These are phyloP conservation scores for Penicillium psychrofluorescens DNA, from an alignment of 495 filamentous ascomycete genomes.

Conservation along the genomic window DNA sequence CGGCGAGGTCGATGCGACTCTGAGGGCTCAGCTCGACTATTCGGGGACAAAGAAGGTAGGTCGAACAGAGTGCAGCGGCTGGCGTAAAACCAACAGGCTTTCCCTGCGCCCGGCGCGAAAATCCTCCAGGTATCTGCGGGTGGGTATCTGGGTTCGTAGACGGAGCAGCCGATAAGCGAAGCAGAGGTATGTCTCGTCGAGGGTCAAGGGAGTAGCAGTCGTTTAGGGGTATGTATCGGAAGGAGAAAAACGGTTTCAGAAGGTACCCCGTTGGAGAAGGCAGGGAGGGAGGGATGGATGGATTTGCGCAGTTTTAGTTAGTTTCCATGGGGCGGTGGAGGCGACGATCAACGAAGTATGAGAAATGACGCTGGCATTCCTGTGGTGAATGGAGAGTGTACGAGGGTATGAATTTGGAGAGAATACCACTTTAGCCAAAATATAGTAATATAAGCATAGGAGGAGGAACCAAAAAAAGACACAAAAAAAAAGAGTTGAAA, in stretches of 20 bases:
- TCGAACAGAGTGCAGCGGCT: too few species aligned
- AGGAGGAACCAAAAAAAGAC: background rate
- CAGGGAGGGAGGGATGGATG: slow-evolving; percentile 11
- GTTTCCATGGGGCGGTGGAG: slow-evolving; percentile 7
- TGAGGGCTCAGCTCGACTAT: too few species aligned
- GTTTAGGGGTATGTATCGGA: background rate
- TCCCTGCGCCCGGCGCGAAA: too few species aligned
- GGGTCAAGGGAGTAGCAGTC: too few species aligned
- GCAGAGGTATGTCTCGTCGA: too few species aligned
- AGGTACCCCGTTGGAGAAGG: slow-evolving; percentile 9
- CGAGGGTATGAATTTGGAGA: too few species aligned
- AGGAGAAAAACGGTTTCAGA: slow-evolving; percentile 2
- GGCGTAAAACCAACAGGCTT: too few species aligned
- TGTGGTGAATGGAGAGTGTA: background rate
- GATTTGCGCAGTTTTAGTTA: background rate
- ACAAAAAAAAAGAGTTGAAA: background rate
- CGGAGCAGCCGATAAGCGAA: too few species aligned
- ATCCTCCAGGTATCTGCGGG: too few species aligned
- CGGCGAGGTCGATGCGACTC: too few species aligned
- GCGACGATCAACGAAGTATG: slow-evolving; percentile 4
- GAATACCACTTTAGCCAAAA: background rate
- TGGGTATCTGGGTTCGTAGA: too few species aligned
- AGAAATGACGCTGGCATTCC: background rate
- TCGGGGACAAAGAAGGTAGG: too few species aligned
- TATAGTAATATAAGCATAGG: background rate